These are phyloP conservation scores for Exophiala sp. DNA, from an alignment of 2,329 filamentous ascomycete genomes.

Conservation along the genomic window DNA sequence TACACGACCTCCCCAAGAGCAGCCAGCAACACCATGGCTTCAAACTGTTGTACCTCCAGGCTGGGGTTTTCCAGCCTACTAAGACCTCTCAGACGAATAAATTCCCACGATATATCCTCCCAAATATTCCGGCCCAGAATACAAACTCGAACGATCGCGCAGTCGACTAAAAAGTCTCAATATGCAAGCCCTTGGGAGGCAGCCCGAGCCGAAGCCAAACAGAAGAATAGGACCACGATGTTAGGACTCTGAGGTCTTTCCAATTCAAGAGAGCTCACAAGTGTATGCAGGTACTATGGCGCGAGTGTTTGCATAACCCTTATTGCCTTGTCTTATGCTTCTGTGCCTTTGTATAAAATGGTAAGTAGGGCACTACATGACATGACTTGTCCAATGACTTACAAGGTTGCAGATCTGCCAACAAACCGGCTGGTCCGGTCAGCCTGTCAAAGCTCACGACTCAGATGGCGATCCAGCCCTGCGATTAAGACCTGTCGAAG, in stretches of 20 bases:
- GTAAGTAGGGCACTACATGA: slow-evolving; percentile 32
- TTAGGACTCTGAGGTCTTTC: slow-evolving; percentile 3
- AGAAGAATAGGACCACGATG: slow-evolving; percentile 28
- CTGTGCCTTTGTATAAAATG: slow-evolving; percentile 64
- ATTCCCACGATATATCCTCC: background rate
- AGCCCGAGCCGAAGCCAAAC: slow-evolving; percentile 20
- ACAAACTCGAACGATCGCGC: slow-evolving; percentile 11
- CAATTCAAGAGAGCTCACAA: slow-evolving; percentile 1
- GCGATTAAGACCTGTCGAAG: slow-evolving; percentile 72
- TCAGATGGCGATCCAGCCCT: slow-evolving; percentile 60
- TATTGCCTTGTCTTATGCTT: slow-evolving; percentile 58
- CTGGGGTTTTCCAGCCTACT: background rate
- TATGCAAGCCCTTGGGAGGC: slow-evolving; percentile 20
- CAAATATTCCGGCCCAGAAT: background rate
- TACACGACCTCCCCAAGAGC: background rate
- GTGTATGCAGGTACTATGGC: slow-evolving; percentile 52
- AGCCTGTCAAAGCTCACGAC: slow-evolving; percentile 75
- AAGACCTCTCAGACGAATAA: background rate
- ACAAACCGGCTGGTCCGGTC: slow-evolving; percentile 72
- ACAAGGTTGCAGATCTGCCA: slow-evolving; percentile 41
- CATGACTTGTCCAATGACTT: background rate
- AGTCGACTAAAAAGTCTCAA: slow-evolving; percentile 14
- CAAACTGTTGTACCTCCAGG: background rate
- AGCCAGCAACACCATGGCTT: background rate
- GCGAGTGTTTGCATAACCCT: slow-evolving; percentile 58